phyloP scores from a whole-genome alignment of 805 yeast species.

The Wickerhamiella nectarea region DNA sequence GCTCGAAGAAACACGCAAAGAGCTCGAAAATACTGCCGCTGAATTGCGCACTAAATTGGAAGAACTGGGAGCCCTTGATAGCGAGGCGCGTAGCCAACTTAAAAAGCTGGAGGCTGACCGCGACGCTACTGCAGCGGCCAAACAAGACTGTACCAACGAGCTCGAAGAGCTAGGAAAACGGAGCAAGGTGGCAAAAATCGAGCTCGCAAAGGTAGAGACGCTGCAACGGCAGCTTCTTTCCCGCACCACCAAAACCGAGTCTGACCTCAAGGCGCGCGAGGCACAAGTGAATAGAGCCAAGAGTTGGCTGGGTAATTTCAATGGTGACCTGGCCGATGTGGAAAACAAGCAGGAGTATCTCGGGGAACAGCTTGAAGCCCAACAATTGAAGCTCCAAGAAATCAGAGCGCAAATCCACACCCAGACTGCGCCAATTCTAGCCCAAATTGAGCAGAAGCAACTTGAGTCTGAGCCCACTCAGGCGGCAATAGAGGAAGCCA shows the following conservation, averaged over 20 bases:
- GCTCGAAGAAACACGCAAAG: no score
- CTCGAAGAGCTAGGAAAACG: slow-evolving; percentile 3
- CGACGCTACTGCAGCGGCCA: no score
- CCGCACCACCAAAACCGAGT: slow-evolving; percentile 39
- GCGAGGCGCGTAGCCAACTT: slow-evolving; percentile 12
- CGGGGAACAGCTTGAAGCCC: slow-evolving; percentile 24
- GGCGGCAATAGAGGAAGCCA: slow-evolving; percentile 47
- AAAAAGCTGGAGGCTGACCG: no score
- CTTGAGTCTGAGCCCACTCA: slow-evolving; percentile 72
- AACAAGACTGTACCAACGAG: no score
- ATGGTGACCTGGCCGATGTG: slow-evolving; percentile 34
- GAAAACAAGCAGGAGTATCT: slow-evolving; percentile 28
- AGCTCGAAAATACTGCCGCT: no score
- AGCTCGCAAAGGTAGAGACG: slow-evolving; percentile 22
- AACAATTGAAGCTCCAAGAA: slow-evolving; percentile 43
- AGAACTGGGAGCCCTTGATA: slow-evolving; percentile 70
- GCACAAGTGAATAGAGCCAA: slow-evolving; percentile 30
- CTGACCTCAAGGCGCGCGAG: slow-evolving; percentile 38
- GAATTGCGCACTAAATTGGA: no score
- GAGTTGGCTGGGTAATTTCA: slow-evolving; percentile 30
- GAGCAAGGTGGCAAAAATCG: slow-evolving; percentile 26
- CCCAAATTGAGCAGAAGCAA: slow-evolving; percentile 50
- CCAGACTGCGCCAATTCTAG: slow-evolving; percentile 57
- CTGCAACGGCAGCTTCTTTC: slow-evolving; percentile 4
- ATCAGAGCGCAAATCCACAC: slow-evolving; percentile 55